Conservation (phyloP, 2,329 filamentous ascomycete species). For the Didymella sp. region DNA sequence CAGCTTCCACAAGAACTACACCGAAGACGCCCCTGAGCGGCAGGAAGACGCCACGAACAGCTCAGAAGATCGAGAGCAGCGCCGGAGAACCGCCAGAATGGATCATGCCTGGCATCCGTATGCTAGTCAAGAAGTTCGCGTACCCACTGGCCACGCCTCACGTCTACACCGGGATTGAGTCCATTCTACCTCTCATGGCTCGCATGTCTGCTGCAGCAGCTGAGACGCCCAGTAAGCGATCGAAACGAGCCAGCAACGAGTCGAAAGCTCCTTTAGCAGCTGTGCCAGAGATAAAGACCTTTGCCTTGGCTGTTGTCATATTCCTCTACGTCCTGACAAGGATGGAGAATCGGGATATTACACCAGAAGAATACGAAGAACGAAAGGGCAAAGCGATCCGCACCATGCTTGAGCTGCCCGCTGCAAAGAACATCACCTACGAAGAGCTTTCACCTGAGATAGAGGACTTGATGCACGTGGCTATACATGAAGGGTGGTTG, state of each 20-base stretch:
- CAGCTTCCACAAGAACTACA: slow-evolving; percentile 33
- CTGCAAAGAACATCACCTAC: slow-evolving; percentile 57
- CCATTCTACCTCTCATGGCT: slow-evolving; percentile 55
- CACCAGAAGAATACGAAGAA: slow-evolving; percentile 41
- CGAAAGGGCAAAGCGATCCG: slow-evolving; percentile 57
- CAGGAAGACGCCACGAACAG: slow-evolving; percentile 33
- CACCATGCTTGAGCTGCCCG: slow-evolving; percentile 57
- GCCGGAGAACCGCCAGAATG: slow-evolving; percentile 56
- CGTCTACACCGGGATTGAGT: slow-evolving; percentile 74
- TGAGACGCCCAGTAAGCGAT: slow-evolving; percentile 56
- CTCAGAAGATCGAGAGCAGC: slow-evolving; percentile 22
- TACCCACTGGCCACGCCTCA: slow-evolving; percentile 71
- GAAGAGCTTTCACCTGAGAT: slow-evolving; percentile 52
- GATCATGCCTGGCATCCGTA: slow-evolving; percentile 72
- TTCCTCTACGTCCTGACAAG: slow-evolving; percentile 66
- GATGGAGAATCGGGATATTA: slow-evolving; percentile 41
- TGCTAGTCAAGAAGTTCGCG: slow-evolving; percentile 68
- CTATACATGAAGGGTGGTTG: slow-evolving; percentile 53
- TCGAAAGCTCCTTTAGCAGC: slow-evolving; percentile 13
- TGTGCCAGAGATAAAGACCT: slow-evolving; percentile 29
- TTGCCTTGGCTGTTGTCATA: slow-evolving; percentile 64
- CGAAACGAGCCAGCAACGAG: slow-evolving; percentile 49
- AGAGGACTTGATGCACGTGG: slow-evolving; percentile 42
- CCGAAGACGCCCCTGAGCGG: slow-evolving; percentile 36
- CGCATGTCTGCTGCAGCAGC: slow-evolving; percentile 41